Conservation (phyloP, 306 rosid genomes). For the Glycine tomentella region DNA sequence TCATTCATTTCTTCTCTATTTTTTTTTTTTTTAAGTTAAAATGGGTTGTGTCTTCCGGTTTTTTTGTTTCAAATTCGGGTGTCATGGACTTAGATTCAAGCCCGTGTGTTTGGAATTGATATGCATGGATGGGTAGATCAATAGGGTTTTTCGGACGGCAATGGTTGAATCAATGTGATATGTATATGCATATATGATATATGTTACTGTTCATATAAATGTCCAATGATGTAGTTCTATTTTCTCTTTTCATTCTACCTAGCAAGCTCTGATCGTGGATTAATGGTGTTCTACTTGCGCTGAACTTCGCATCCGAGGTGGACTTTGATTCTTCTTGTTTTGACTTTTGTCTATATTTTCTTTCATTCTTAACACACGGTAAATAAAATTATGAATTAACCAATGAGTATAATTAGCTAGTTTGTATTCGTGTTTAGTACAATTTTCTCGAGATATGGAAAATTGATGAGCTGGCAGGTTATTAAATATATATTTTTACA, state of each 20-base stretch:
- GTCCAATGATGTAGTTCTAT: not conserved
- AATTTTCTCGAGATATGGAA: not conserved
- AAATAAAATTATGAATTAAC: not conserved
- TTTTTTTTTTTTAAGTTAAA: too few relatives aligned
- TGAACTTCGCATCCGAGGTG: too few relatives aligned
- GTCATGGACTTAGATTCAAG: not conserved
- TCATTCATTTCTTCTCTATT: too few relatives aligned
- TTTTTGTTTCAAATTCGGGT: slow-evolving; percentile 48
- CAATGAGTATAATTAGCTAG: not conserved
- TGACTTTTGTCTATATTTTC: not conserved
- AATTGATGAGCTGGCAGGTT: not conserved
- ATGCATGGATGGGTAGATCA: slow-evolving; percentile 24
- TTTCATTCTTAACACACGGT: not conserved
- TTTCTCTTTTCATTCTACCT: not conserved
- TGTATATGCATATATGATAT: slow-evolving; percentile 31
- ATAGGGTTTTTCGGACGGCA: slow-evolving; percentile 31
- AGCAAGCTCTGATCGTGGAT: not conserved
- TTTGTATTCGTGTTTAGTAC: slow-evolving; percentile 5
- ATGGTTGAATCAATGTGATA: slow-evolving; percentile 47
- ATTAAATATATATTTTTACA: not conserved
- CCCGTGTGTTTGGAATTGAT: slow-evolving; percentile 42
- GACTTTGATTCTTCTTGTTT: not conserved
- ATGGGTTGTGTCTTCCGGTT: slow-evolving; percentile 12
- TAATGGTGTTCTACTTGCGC: not conserved
- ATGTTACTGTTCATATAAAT: slow-evolving; percentile 28